Base-by-base conservation (phyloP, 2,329 filamentous ascomycete genomes). In the Diplodia corticola region DNA sequence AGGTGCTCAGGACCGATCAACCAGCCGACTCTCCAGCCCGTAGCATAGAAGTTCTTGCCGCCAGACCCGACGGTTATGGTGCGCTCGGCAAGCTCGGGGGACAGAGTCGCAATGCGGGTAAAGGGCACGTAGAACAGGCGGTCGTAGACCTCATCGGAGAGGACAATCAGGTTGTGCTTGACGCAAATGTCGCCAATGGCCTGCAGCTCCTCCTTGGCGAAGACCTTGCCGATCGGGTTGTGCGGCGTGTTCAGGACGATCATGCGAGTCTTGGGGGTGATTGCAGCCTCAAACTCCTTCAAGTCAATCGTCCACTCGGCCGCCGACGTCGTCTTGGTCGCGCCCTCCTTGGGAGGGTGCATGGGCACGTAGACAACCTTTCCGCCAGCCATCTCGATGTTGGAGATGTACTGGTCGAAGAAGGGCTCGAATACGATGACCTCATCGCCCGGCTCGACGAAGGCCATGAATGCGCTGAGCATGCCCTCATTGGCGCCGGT, bases 361-460 rank as follows among this genome's bases (percentile, higher is more conserved):
- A 99, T 84, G n/a, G 95, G 93, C 26, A 98, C 94, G 76, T 97
- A 98, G 71, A 94, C 90, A 69, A 98, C 92, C 76, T 90, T 96
- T 71, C 95, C 95, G 61, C 95, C 95, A 0, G 95, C 89, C 93
- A 99, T 98, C 79, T 97, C 91, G 70, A 99, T 98, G 80, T 99
- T 99, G 83, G 90, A 93, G 71, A 99, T 96, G 78, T 98, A 96
- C 88, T 99, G 95, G 80, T 99, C 95, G 77, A 98, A 99, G 81
- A 97, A 99, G 12, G 95, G 95, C 81, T 99, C 95, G 77, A 99
- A 97, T 66, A 99, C 86, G 71, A 99, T 97, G 70, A 97, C 95
- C 79, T 99, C 95, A 75, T 99, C 95, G 13, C 92, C 95, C 0
- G 87, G 86, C 79, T 99, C 95, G 67, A 99, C 88, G 73, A 99